Evolutionary conservation across 257 asterid genomes (phyloP), one percentile per base, ranked within the genome.

Genomic region (Apocynum venetum): DNA sequence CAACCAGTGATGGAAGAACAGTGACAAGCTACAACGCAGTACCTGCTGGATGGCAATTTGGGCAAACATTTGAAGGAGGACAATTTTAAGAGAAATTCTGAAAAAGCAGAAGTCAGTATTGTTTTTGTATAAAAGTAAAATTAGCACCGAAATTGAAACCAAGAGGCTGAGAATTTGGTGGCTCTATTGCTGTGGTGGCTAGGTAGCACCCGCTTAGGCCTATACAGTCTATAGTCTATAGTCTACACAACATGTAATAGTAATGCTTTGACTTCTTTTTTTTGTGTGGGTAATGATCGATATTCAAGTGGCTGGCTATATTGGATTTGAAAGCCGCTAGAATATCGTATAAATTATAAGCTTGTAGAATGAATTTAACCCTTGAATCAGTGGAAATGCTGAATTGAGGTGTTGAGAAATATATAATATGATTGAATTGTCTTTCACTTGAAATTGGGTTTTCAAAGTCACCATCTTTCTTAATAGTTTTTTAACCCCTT

Each of bases 1-100:
- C 94, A n/a, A 86, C 97, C 3, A 88, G 98, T 43, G 98, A 95
- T 36, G 98, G 97, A 12, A 84, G 91, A 73, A 91, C 91, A 1
- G 4, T 92, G 9, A 89, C 87, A 15, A 90, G 85, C 89, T 19
- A 89, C 90, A 79, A 89, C 71, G 92, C 41, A 3, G 97, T 89
- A 0, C 87, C 97, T 0, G 83, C 86, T 0, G 79, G 80, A 0
- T 92, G 98, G 97, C 93, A 92, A 71, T 91, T 91, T 43, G 98
- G 97, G 0, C 96, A 92, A 79, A 92, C 97, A 48, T 92, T 79
- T 66, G 87, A 82, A 76, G 98, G 98, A 25, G 82, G 78, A 1
- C 98, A 95, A 67, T 91, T 89, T 79, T 94, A 85, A 78, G 76
- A 48, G 40, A 1, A 38, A 12, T 3, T 7, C 7, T 49, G 46